Conservation (phyloP, 225 moss, liverwort and hornwort genomes). For the Pseudoscleropodium purum region DNA sequence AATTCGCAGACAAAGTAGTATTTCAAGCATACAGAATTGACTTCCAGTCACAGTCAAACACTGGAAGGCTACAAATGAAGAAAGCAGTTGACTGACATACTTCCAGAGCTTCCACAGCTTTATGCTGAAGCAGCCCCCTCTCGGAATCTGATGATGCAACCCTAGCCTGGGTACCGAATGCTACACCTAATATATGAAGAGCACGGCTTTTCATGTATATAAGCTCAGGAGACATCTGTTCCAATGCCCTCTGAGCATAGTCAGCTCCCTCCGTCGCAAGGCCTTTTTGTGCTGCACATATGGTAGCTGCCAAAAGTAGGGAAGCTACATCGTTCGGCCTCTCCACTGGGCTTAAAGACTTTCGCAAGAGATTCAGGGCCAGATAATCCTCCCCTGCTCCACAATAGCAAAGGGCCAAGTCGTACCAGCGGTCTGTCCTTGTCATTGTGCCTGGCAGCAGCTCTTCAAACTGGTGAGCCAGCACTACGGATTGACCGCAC, state of each 20-base stretch:
- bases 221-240: slow-evolving; percentile 37
- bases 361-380: slow-evolving; percentile 73
- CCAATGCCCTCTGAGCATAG: slow-evolving; percentile 70
- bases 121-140: slow-evolving; percentile 57
- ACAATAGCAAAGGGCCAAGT: slow-evolving; percentile 77
- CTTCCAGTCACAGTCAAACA: not conserved
- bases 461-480: slow-evolving; percentile 86
- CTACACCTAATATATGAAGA: slow-evolving; percentile 77
- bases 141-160: slow-evolving; percentile 73
- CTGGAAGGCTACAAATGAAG: not conserved
- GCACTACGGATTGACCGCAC: slow-evolving; percentile 56
- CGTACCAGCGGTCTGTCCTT: slow-evolving; percentile 89
- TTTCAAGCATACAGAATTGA: not conserved
- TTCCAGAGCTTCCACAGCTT: slow-evolving; percentile 47
- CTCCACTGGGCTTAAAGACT: slow-evolving; percentile 59
- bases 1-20: not conserved
- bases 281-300: slow-evolving; percentile 46
- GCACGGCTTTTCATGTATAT: slow-evolving; percentile 65
- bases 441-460: slow-evolving; percentile 73
- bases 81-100: slow-evolving; percentile 21
- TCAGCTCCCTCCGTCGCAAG: slow-evolving; percentile 70
- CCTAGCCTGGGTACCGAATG: slow-evolving; percentile 52
- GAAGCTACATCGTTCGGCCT: slow-evolving; percentile 62
- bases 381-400: slow-evolving; percentile 60
- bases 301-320: slow-evolving; percentile 66